Conservation (phyloP, 2,329 filamentous ascomycete genomes). For the Trichoderma sp. region DNA sequence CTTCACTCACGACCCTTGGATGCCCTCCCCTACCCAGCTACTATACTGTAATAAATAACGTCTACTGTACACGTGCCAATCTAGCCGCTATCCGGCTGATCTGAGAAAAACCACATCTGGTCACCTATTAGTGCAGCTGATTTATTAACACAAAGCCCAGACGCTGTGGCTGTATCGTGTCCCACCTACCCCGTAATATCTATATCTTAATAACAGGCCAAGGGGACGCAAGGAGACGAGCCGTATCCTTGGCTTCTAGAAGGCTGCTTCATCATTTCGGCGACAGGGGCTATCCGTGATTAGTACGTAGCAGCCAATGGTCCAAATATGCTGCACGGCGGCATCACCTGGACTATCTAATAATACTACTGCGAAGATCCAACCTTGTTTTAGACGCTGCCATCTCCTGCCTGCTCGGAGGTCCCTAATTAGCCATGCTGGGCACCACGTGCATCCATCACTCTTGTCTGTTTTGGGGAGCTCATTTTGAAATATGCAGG, state of each 20-base stretch:
- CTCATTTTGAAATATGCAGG: background rate
- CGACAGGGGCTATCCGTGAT: conserved; percentile 2
- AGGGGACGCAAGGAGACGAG: background rate
- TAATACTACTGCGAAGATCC: background rate
- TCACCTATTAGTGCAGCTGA: background rate
- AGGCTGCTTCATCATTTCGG: conserved; percentile 17
- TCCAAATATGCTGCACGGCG: background rate
- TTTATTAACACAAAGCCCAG: background rate
- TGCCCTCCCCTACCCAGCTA: background rate
- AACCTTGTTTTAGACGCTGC: background rate
- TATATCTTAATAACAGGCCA: background rate
- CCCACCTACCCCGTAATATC: conserved; percentile 9
- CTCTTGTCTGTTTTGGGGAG: background rate
- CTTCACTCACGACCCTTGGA: background rate
- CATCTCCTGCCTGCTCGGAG: background rate
- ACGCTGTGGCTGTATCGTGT: background rate
- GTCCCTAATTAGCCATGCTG: background rate
- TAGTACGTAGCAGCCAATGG: background rate
- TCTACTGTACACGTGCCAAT: background rate
- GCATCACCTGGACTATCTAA: background rate
- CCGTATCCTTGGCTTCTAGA: conserved; percentile 9
- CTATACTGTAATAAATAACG: no score
- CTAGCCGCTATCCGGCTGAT: conserved; percentile 13
- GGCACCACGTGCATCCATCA: conserved; percentile 4
- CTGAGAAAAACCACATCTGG: background rate